Percentiles rank a stretch among this genome's conserved stretches.
phyloP scores from a whole-genome alignment of 805 yeast species.

The Lipomyces lipofer region DNA sequence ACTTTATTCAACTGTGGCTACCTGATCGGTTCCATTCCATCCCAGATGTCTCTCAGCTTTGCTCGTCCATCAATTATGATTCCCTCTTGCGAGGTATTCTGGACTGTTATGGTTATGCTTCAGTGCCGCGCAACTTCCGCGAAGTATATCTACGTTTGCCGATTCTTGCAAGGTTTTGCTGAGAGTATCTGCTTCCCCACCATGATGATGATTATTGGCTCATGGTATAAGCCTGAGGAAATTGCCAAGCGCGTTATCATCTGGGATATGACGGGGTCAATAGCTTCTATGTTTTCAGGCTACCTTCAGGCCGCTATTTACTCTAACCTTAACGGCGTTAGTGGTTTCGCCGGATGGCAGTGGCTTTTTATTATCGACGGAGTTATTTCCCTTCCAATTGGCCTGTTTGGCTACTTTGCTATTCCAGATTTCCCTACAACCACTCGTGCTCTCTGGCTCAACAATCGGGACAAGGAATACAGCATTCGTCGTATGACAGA shows the following conservation, averaged over 20 bases:
- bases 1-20: constrained; percentile 64
- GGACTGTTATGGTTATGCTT: constrained; percentile 29
- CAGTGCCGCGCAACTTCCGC: constrained; percentile 11
- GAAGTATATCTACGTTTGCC: constrained; percentile 4
- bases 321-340: constrained; percentile 46
- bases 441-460: constrained; percentile 8
- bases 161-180: constrained; percentile 22
- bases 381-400: constrained; percentile 45
- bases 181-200: constrained; percentile 68
- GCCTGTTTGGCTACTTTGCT: constrained; percentile 39
- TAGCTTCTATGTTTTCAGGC: constrained; percentile 55
- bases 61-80: constrained; percentile 36
- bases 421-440: constrained; percentile 16
- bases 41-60: constrained; percentile 37
- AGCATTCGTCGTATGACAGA: constrained; percentile 23
- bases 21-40: constrained; percentile 41
- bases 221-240: constrained; percentile 49
- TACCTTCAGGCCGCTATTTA: constrained; percentile 49
- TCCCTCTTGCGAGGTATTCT: constrained; percentile 33
- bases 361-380: constrained; percentile 71
- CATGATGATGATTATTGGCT: constrained; percentile 31
- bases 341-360: constrained; percentile 55
- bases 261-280: constrained; percentile 61
- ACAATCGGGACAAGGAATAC: neutral
- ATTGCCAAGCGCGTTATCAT: constrained; percentile 47